Base-by-base conservation (phyloP, 352 stramenopile species). In the Phytophthora pinifolia region DNA sequence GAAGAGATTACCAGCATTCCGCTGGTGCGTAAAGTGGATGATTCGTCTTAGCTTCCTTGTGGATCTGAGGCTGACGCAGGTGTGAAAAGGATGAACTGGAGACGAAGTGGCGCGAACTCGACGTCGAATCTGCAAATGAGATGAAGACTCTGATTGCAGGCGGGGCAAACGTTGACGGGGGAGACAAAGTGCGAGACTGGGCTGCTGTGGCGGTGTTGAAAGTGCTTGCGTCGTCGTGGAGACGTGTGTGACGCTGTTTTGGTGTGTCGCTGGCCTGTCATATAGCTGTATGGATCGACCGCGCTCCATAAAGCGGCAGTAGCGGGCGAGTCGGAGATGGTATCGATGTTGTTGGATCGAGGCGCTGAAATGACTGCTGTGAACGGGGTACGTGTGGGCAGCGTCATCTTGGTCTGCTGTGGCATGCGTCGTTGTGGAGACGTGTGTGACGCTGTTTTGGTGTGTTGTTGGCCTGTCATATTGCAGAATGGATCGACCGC, bases 381-480 rank as follows among this genome's bases (percentile, higher is more conserved):
- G 9, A 14, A 13, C 6, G n/a, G 30, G 22, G 47, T 54, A 31
- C 8, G n/a, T 18, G 25, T 35, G 17, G 6, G 13, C 15, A 9
- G 5, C 15, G 25, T 15, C 22, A 22, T 30, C 38, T 46, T 10
- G 38, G 36, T 15, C 7, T 6, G 14, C n/a, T 37, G 10, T 0
- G 9, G 29, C 18, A 5, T 22, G 25, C 3, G 6, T 13, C 0
- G 7, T 48, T 9, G 17, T 25, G 8, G n/a, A 6, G 7, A 5
- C 27, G 6, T 27, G 42, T 36, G 81, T 18, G 15, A 27, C 2
- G 35, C 15, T 25, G 36, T 1, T 27, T 42, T 42, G 36, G 36
- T 38, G n/a, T 25, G 35, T 20, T 3, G 35, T 13, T 7, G 17
- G n/a, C n/a, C n/a, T 46, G 12, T n/a, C 12, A 17, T 13, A 30